Evolutionary conservation across 1,284 basidiomycete genomes (phyloP).

Genomic region (Inonotus hispidus): DNA sequence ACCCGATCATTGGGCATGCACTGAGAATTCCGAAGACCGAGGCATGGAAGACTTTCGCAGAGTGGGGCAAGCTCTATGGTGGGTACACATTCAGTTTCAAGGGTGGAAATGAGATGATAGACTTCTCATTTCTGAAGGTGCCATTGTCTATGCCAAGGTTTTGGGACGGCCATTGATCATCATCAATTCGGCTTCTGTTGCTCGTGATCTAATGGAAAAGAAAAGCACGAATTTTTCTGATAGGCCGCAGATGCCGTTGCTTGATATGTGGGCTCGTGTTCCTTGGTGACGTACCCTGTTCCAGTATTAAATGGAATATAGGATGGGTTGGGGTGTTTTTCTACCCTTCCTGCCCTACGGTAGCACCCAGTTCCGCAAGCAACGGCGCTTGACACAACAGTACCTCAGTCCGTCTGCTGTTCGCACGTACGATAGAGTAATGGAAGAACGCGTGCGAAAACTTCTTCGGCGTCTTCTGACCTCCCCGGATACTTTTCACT

Average conservation of each 20-base stretch:
- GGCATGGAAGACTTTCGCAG: conserved; percentile 28
- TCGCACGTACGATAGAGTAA: conserved; percentile 22
- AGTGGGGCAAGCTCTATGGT: conserved; percentile 31
- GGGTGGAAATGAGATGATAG: too few species aligned
- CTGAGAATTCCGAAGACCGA: conserved; percentile 26
- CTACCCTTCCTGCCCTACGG: conserved; percentile 13
- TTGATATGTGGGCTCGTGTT: not conserved
- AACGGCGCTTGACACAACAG: conserved; percentile 28
- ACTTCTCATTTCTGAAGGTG: not conserved
- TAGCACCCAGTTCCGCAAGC: conserved; percentile 25
- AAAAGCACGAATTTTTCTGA: conserved; percentile 30
- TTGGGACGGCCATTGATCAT: conserved; percentile 32
- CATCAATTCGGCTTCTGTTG: conserved; percentile 31
- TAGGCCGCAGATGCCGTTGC: not conserved
- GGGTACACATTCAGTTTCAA: not conserved
- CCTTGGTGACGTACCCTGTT: not conserved
- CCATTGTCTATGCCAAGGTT: conserved; percentile 30
- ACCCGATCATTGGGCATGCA: conserved; percentile 31
- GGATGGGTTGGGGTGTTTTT: not conserved
- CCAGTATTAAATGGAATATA: not conserved
- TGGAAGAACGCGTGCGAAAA: conserved; percentile 13
- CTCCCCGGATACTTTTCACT: not conserved
- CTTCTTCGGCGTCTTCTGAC: not conserved
- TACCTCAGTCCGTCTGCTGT: conserved; percentile 23
- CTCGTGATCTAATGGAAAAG: conserved; percentile 36